A percentile compares a stretch with the other conserved stretches of the same genome.
Evolutionary conservation across 257 asterid genomes (phyloP).

Genomic region (Nicotiana sylvestris): DNA sequence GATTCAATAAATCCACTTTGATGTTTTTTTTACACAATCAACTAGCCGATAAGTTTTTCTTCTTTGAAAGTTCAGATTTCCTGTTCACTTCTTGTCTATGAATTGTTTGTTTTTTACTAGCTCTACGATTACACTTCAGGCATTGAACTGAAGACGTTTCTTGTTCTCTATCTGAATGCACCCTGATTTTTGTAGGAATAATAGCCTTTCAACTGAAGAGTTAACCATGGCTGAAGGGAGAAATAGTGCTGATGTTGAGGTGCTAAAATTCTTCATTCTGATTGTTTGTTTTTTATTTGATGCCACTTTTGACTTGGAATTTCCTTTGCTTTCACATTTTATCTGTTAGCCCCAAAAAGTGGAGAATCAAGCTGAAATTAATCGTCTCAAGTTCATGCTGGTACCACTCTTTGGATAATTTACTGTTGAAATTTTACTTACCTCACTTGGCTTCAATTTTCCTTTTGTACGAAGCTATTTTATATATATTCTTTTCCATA

Average conservation of each 20-base stretch:
- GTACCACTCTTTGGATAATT: conserved; percentile 34
- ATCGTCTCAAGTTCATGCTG: conserved; percentile 68
- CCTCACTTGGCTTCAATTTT: conserved; percentile 10
- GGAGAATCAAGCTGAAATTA: conserved; percentile 52
- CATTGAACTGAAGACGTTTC: not conserved
- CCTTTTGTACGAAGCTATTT: not conserved
- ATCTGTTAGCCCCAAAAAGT: conserved; percentile 30
- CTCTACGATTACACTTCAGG: not conserved
- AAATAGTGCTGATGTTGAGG: conserved; percentile 46
- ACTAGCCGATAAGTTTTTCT: not conserved
- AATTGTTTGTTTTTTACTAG: not conserved
- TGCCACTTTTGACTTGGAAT: conserved; percentile 13
- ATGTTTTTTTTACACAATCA: not conserved
- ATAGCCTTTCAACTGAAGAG: conserved; percentile 32
- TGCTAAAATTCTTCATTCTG: conserved; percentile 20
- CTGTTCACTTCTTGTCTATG: not conserved
- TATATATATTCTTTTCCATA: not conserved
- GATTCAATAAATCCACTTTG: not conserved
- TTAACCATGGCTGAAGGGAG: conserved; percentile 11
- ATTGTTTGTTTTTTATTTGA: not conserved
- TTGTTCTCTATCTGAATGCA: conserved; percentile 6
- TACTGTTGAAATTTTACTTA: conserved; percentile 3
- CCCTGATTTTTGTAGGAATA: conserved; percentile 31
- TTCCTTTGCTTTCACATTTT: conserved; percentile 17
- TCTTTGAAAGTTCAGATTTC: not conserved